Evolutionary conservation across 225 moss, liverwort and hornwort genomes (phyloP), one percentile per base, ranked within the genome.

Genomic region (Pseudoscleropodium purum): DNA sequence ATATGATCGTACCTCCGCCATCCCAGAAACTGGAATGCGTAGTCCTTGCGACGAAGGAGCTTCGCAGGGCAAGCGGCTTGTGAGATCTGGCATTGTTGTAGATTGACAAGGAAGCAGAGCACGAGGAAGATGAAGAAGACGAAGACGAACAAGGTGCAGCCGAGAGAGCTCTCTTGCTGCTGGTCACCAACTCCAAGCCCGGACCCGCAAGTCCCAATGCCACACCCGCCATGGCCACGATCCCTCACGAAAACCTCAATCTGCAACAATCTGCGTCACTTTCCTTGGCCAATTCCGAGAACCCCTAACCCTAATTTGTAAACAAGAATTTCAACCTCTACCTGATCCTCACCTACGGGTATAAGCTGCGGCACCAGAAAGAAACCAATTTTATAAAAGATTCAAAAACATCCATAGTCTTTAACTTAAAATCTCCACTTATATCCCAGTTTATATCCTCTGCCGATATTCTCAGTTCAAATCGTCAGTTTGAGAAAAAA

Each of bases 1-100:
- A 75, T 57, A 36, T 34, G 60, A 82, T 63, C 29, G 39, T 82
- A 97, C 96, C 95, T 94, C 96, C 96, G 39, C 98, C 98, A 93
- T 97, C 92, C 89, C 96, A 97, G 84, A 98, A 98, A 59, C 90
- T 91, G n/a, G 97, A 97, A 60, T 95, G 92, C 89, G 91, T 95
- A 43, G 94, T 91, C 79, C 94, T 87, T 26, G 93, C 88, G 33
- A 95, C 93, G 89, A 96, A 95, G 77, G 96, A 91, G 67, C 94
- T 96, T 54, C 94, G 92, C 47, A 96, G 87, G 41, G 91, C 87
- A 20, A 96, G 74, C 75, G 91, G 90, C 78, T 91, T 87, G 84
- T 76, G 86, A 5, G 91, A 82, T 72, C 91, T 91, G 21, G 87
- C 91, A 77, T 87, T 81, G 59, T 43, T 75, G 65, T 89, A 85